Evolutionary conservation across 179 eudicot genomes (phyloP), one percentile per base, ranked within the genome.

Genomic region (Camellia oleifera): DNA sequence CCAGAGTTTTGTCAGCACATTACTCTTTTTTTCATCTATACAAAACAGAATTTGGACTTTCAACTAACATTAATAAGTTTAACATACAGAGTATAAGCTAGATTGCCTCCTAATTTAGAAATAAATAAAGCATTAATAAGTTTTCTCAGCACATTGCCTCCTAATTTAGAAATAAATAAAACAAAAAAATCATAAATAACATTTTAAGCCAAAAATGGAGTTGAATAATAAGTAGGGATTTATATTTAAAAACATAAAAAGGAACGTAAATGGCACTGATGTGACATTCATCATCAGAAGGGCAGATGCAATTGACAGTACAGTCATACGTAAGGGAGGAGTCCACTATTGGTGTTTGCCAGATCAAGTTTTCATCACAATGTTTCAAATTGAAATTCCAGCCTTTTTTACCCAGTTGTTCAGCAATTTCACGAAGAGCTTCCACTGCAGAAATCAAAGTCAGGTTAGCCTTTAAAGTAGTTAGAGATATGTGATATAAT

Each of bases 371-470:
- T 3, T 50, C 76, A 77, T 72, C 85, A 79, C 95, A 90, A 73
- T 90, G 90, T 82, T 90, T 89, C 72, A 83, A 78, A 10, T 61
- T 78, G 69, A 88, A 90, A 68, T 90, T 79, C 95, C 95, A 91
- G 75, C 87, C 88, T 7, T 58, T 82, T 82, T 88, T 90, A 45
- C 91, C 88, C 83, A 91, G 44, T 73, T 90, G 85, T 50, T 79
- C 71, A 46, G 88, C 91, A 58, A 91, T 91, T 32, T 90, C 91
- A 62, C 60, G 72, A 54, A 91, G 91, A 71, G 87, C 88, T 63
- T 78, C 40, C 80, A 87, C 93, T 91, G 91, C 78, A 84, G 46
- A 60, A 40, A 80, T 48, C 72, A 2, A 10, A 74, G 68, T 3
- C 15, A 72, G 50, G 14, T 53, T 20, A 40, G 58, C 56, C 20